Base-by-base conservation (phyloP, 371 early-diverging fungal species). In the Mortierella sp. region DNA sequence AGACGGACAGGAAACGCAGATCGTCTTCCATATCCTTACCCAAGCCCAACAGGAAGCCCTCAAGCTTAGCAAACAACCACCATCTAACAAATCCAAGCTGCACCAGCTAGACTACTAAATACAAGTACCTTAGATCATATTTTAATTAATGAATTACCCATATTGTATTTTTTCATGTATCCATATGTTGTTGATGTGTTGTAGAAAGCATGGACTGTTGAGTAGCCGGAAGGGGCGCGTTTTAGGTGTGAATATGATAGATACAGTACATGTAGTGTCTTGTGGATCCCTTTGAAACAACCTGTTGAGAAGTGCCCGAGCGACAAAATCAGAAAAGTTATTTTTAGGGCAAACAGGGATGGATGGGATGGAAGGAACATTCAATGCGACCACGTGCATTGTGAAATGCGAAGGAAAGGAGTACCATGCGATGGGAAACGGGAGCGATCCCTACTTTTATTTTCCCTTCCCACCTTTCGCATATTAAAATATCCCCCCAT, bases 31-130 rank as follows among this genome's bases (percentile, higher is more conserved):
- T 71, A 79, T 71, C 41, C 48, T 81, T 21, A 85, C 85, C 1
- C 85, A 85, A 46, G 85, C 85, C 3, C 85, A 85, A n/a, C 81
- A 85, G 27, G 85, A 85, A 35, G 81, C 85, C 38, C 74, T 85
- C 71, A 85, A 81, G 77, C 74, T 85, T 27, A 78, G 71, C 51
- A 75, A 76, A n/a, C 79, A 81, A 63, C 65, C 75, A 24, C 41
- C 75, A 48, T n/a, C 78, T 29, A 72, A 71, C 49, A 78, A 75
- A 44, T 78, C 58, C 70, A 84, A 84, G 70, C 48, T 84, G 12
- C 75, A 80, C 14, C 77, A 83, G 35, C 58, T 83, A n/a, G 84
- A 83, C 68, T 38, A 68, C 6, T 79, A 58, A 77, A 48, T 8
- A 35, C n/a, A 44, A 49, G 24, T 56, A 56, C 49, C 49, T 56